Conservation (phyloP, 2,329 filamentous ascomycete genomes). For the Colletotrichum sp. region DNA sequence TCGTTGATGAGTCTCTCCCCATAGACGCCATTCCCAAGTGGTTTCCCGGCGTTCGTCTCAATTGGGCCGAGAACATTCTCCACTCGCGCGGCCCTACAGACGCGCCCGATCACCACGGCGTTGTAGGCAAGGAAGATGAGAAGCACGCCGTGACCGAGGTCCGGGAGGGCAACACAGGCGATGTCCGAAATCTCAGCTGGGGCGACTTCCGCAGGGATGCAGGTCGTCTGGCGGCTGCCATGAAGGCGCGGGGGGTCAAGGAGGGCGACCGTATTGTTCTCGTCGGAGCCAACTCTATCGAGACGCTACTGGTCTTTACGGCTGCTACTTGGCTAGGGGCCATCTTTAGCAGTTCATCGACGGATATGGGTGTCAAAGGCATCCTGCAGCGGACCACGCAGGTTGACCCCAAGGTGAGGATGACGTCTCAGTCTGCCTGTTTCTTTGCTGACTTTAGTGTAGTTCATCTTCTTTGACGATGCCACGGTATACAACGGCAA, state of each 20-base stretch:
- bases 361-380: slow-evolving; percentile 83
- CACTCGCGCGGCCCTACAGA: slow-evolving; percentile 54
- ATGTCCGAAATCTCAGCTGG: slow-evolving; percentile 68
- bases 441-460: not conserved
- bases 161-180: slow-evolving; percentile 64
- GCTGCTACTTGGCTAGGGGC: slow-evolving; percentile 74
- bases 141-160: slow-evolving; percentile 76
- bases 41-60: slow-evolving; percentile 77
- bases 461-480: slow-evolving; percentile 84
- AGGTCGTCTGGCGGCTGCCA: slow-evolving; percentile 66
- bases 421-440: not conserved
- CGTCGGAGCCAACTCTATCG: slow-evolving; percentile 76
- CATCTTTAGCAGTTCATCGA: slow-evolving; percentile 77
- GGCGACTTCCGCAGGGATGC: slow-evolving; percentile 65
- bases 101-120: slow-evolving; percentile 52
- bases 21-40: slow-evolving; percentile 77
- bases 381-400: slow-evolving; percentile 77
- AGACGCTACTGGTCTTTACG: slow-evolving; percentile 75
- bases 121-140: slow-evolving; percentile 69
- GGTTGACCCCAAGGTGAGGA: slow-evolving; percentile 69
- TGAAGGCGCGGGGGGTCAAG: slow-evolving; percentile 68
- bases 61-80: slow-evolving; percentile 82
- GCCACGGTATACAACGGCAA: slow-evolving; percentile 81
- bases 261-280: slow-evolving; percentile 78
- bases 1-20: slow-evolving; percentile 72